phyloP scores from a whole-genome alignment of 164 flowering plant genomes.

The Piper betle region DNA sequence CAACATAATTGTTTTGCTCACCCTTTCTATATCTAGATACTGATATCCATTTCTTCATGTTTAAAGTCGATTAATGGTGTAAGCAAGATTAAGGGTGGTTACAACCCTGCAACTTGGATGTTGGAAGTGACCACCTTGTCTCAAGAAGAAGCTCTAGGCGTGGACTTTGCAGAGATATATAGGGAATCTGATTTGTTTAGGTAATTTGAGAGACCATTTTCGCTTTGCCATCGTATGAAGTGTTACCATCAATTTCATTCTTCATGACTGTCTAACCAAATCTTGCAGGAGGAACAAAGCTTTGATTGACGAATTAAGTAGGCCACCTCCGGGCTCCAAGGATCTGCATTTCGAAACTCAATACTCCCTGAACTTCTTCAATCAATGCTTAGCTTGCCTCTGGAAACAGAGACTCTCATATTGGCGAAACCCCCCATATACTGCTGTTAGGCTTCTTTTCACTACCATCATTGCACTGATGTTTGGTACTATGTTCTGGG shows the following conservation, averaged over 20 bases:
- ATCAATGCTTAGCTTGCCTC: slow-evolving; percentile 40
- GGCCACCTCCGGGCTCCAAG: slow-evolving; percentile 26
- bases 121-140: slow-evolving; percentile 28
- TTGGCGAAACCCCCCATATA: slow-evolving; percentile 47
- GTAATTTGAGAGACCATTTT: slow-evolving; percentile 8
- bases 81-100: slow-evolving; percentile 23
- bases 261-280: neutral
- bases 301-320: slow-evolving; percentile 28
- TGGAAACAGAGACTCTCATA: slow-evolving; percentile 45
- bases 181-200: slow-evolving; percentile 21
- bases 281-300: slow-evolving; percentile 42
- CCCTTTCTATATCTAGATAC: neutral
- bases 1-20: no score
- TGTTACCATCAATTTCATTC: neutral
- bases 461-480: slow-evolving; percentile 33
- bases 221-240: neutral
- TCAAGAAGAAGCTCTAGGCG: slow-evolving; percentile 23
- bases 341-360: slow-evolving; percentile 34
- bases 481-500: slow-evolving; percentile 43
- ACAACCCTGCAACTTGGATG: slow-evolving; percentile 45
- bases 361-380: slow-evolving; percentile 30
- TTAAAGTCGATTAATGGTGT: slow-evolving; percentile 26
- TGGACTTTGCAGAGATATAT: slow-evolving; percentile 21
- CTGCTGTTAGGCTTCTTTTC: slow-evolving; percentile 37
- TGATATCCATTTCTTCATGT: neutral